Percentiles rank a stretch among this genome's conserved stretches.
phyloP scores from a whole-genome alignment of 1,284 basidiomycete species.

The Tilletia caries region DNA sequence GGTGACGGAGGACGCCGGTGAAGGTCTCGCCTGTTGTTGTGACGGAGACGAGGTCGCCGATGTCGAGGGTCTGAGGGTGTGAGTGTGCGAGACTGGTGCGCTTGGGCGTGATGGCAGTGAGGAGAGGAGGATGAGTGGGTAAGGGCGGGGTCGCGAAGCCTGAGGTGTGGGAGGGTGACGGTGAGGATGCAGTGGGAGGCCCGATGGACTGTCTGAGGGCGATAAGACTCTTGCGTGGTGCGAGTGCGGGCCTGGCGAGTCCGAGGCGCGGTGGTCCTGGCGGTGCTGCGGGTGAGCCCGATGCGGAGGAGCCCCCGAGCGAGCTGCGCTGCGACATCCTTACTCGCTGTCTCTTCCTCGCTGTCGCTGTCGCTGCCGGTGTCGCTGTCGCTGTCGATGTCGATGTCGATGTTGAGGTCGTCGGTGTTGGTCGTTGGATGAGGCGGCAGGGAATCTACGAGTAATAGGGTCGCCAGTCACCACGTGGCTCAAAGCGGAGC shows the following conservation, averaged over 20 bases:
- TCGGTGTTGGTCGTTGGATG: not conserved
- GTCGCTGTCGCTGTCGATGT: not conserved
- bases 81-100: not conserved
- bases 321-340: not conserved
- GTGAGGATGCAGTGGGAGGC: not conserved
- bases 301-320: not conserved
- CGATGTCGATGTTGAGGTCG: not conserved
- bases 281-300: not conserved
- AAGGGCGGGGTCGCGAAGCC: not conserved
- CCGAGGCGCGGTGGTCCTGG: not conserved
- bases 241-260: conserved; percentile 3
- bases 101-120: not conserved
- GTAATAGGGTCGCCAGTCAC: not conserved
- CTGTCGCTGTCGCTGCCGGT: not conserved
- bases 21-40: conserved; percentile 27
- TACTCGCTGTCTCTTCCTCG: not conserved
- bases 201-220: conserved; percentile 10
- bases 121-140: not conserved
- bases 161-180: not conserved
- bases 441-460: not conserved
- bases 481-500: not conserved
- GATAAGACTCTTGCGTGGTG: conserved; percentile 7
- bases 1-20: conserved; percentile 45
- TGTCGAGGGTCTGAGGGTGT: conserved; percentile 23
- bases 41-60: conserved; percentile 42